phyloP scores from a whole-genome alignment of 257 asterid species.

The Solanum virginianum region DNA sequence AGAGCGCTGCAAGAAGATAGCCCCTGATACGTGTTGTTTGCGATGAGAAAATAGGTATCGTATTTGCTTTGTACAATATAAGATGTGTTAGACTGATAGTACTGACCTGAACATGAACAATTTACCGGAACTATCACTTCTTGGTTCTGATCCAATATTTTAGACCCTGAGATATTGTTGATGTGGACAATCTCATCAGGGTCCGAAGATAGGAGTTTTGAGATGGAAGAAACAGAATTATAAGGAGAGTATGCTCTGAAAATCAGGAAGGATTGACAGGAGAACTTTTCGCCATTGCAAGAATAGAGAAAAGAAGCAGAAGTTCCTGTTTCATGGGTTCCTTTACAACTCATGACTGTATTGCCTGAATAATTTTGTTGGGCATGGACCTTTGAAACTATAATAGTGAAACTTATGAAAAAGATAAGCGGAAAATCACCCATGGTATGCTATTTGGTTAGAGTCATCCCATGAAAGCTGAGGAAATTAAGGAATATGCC shows the following conservation, averaged over 20 bases:
- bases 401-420: constrained; percentile 1
- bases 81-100: constrained; percentile 51
- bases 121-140: constrained; percentile 42
- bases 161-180: constrained; percentile 31
- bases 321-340: constrained; percentile 20
- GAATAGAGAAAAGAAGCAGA: constrained; percentile 35
- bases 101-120: constrained; percentile 45
- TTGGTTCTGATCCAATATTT: constrained; percentile 10
- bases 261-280: constrained; percentile 38
- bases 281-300: constrained; percentile 24
- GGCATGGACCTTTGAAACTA: constrained; percentile 10
- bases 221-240: constrained; percentile 31
- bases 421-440: constrained; percentile 1
- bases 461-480: constrained; percentile 51
- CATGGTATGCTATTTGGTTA: constrained; percentile 15
- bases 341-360: constrained; percentile 17
- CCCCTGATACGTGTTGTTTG: constrained; percentile 34
- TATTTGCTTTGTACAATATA: constrained; percentile 3
- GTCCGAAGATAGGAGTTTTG: constrained; percentile 37
- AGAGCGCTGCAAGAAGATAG: constrained; percentile 51
- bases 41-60: constrained; percentile 32
- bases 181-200: constrained; percentile 19
- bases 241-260: constrained; percentile 28
- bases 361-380: constrained; percentile 43
- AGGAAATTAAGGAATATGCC: neutral